Base-by-base conservation (phyloP, 2,329 filamentous ascomycete species). In the Exophiala sideris region DNA sequence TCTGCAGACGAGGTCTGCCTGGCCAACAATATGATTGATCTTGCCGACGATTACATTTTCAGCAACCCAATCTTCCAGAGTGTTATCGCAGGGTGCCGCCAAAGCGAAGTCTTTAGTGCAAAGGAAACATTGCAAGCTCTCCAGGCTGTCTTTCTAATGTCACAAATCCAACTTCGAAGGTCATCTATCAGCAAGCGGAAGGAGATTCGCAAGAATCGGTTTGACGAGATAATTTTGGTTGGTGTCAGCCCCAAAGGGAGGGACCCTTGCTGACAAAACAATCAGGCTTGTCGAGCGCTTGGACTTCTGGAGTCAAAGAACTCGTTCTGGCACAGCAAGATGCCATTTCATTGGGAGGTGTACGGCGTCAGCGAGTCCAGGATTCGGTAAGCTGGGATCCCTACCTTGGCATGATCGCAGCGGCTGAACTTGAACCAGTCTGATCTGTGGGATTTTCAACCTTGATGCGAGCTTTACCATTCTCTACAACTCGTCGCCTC, bases 401-500 rank as follows among this genome's bases (percentile, higher is more conserved):
- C 16, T 18, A 29, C 24, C 24, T 5, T 29, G 24, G 24, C 7
- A 29, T 29, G 24, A 4, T 29, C 24, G 24, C 24, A 5, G 24
- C 5, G 24, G 24, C 24, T 29, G 24, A 29, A 29, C 24, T 8
- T 29, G 24, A 5, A 29, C 24, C 24, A 29, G 24, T 8, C 48
- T 51, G 32, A 42, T 35, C 20, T 51, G 40, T n/a, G 41, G 48
- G n/a, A 32, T 51, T 21, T 51, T 51, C 41, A 36, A 51, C 39
- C 48, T 51, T n/a, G 48, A 51, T 21, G 48, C 48, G 14, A 51
- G 48, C 48, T 51, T 51, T 32, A 51, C 18, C 6, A 29, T 51
- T n/a, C 41, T 51, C 7, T 51, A 51, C 14, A 51, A 51, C 14
- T 45, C 45, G 41, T 32, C 20, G 9, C 48, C 48, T 14, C 41